Conservation (phyloP, 2,329 filamentous ascomycete species). For the Keithomyces neogunnii region DNA sequence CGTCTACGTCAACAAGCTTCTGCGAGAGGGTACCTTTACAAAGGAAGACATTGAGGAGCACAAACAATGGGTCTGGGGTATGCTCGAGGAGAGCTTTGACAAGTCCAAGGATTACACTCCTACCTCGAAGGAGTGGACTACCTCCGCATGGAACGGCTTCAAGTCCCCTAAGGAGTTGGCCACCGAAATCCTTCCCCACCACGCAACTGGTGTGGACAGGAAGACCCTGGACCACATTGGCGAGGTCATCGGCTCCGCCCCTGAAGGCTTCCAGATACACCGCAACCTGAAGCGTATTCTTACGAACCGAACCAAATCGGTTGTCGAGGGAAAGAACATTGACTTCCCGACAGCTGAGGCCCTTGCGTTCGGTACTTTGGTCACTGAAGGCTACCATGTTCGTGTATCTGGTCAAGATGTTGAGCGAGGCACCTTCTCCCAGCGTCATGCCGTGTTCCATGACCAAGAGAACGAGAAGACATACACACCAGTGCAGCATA, state of each 20-base stretch:
- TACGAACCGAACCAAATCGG: constrained; percentile 79
- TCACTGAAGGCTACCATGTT: constrained; percentile 90
- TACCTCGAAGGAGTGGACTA: constrained; percentile 95
- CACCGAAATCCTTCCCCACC: constrained; percentile 86
- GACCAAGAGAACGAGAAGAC: constrained; percentile 92
- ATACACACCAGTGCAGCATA: constrained; percentile 83
- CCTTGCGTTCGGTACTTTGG: constrained; percentile 85
- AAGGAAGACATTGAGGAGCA: constrained; percentile 98
- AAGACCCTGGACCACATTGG: constrained; percentile 75
- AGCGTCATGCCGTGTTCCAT: constrained; percentile 93
- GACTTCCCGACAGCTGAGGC: constrained; percentile 98
- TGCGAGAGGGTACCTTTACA: constrained; percentile 89
- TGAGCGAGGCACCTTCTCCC: constrained; percentile 98
- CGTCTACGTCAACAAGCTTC: constrained; percentile 83
- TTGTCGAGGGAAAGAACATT: constrained; percentile 85
- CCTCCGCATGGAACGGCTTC: constrained; percentile 98
- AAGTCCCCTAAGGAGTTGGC: constrained; percentile 97
- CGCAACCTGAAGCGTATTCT: constrained; percentile 97
- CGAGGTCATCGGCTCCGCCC: constrained; percentile 65
- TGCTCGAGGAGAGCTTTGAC: constrained; percentile 95
- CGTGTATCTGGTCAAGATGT: constrained; percentile 98
- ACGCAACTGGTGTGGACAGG: constrained; percentile 70
- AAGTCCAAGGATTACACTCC: constrained; percentile 97
- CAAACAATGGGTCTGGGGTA: constrained; percentile 99
- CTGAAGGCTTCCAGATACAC: constrained; percentile 83